Base-by-base conservation (phyloP, 345 rosid species). In the Toxicodendron radicans region DNA sequence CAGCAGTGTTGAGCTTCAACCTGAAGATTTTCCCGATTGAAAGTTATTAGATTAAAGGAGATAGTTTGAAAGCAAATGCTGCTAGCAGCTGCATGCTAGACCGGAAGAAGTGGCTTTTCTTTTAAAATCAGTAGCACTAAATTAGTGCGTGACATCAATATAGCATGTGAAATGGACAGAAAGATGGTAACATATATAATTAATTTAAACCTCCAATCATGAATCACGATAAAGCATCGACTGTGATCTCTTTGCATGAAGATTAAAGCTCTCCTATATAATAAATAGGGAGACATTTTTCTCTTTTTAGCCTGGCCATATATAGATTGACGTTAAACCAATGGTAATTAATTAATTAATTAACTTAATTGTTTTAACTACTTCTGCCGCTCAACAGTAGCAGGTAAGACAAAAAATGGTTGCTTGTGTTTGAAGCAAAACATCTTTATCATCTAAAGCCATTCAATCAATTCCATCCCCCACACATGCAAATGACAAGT, bases 401-500 rank as follows among this genome's bases (percentile, higher is more conserved):
- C n/a, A n/a, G 14, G 35, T 58, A 23, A 66, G 20, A 66, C 10
- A 38, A 21, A 35, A 58, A 43, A 30, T 52, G 70, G 66, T 81
- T 75, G 24, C 81, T 73, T 63, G 16, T 57, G 24, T 7, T 6
- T 20, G 75, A 81, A 81, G 81, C 58, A 72, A 78, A 46, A 62
- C 24, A 67, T 69, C 60, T 78, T 58, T 2, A 20, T 14, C 43
- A 38, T 7, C 43, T 38, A 38, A 38, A 38, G 43, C 43, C 43
- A 38, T 71, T 71, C 80, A 73, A 35, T 30, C n/a, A n/a, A n/a
- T n/a, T n/a, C n/a, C n/a, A n/a, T 21, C 17, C 65, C 58, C 27
- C 43, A 71, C 58, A 18, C 33, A 58, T 3, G 52, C 73, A 27
- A 9, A 71, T 41, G 7, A 5, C 18, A 9, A 20, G 7, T 17